Evolutionary conservation across 257 asterid species (phyloP).

Genomic region (Rhazya stricta): DNA sequence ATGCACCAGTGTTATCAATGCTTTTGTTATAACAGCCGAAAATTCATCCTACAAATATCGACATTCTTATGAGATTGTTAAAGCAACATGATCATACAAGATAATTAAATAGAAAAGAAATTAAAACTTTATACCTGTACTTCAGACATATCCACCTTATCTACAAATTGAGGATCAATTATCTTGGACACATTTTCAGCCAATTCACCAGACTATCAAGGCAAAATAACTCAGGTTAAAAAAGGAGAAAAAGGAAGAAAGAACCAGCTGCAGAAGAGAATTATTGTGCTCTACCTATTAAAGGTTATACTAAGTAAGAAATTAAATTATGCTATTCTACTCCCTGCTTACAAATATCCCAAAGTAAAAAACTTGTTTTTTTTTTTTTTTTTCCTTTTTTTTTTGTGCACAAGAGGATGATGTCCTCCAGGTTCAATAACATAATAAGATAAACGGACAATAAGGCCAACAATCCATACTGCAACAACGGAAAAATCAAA

Average conservation of each 20-base stretch:
- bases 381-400: too few species aligned
- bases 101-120: not conserved
- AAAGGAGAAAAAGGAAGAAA: constrained; percentile 12
- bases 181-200: constrained; percentile 92
- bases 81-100: not conserved
- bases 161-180: constrained; percentile 71
- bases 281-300: not conserved
- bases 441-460: not conserved
- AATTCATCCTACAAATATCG: constrained; percentile 76
- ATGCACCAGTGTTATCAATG: constrained; percentile 81
- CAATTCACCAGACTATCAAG: constrained; percentile 82
- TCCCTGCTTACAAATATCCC: not conserved
- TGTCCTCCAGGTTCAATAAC: not conserved
- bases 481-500: not conserved
- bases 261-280: constrained; percentile 1
- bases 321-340: not conserved
- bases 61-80: constrained; percentile 3
- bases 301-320: not conserved
- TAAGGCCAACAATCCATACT: not conserved
- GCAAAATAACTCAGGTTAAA: constrained; percentile 3
- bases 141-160: constrained; percentile 88
- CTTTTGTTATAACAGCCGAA: constrained; percentile 92
- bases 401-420: not conserved
- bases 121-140: constrained; percentile 64
- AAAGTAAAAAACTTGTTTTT: not conserved